Evolutionary conservation across 2,329 filamentous ascomycete genomes (phyloP).

Genomic region (Mycocentrospora acerina): DNA sequence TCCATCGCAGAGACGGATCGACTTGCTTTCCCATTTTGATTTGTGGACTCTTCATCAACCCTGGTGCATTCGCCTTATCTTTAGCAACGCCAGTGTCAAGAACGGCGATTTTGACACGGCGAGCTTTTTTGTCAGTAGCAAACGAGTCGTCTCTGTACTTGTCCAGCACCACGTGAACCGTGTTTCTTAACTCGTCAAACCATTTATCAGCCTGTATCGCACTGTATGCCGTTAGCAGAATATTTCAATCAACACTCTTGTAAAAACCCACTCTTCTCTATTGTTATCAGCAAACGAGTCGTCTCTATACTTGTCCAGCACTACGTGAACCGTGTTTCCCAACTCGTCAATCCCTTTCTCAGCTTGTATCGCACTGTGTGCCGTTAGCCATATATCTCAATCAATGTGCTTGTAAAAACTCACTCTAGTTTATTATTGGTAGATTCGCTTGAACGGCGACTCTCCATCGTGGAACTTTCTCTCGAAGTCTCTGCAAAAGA

Average conservation of each 20-base stretch:
- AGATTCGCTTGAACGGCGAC: no score
- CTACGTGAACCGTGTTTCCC: background rate
- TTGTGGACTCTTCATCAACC: background rate
- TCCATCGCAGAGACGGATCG: background rate
- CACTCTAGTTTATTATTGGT: background rate
- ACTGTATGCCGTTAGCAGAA: background rate
- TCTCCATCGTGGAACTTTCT: no score
- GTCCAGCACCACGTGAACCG: conserved; percentile 1
- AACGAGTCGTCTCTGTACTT: conserved; percentile 1
- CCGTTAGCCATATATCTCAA: no score
- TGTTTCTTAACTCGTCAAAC: conserved; percentile 1
- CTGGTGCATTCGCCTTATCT: background rate
- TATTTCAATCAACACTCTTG: no score
- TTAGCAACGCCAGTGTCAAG: conserved; percentile 7
- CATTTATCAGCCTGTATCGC: conserved; percentile 1
- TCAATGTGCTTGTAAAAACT: no score
- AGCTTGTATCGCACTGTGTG: background rate
- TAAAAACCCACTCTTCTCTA: no score
- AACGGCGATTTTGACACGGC: conserved; percentile 6
- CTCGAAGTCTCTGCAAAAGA: no score
- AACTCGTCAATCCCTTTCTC: conserved; percentile 4
- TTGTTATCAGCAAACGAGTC: background rate
- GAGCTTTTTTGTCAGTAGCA: background rate
- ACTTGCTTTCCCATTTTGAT: conserved; percentile 2
- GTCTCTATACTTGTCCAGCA: conserved; percentile 4